Evolutionary conservation across 1,139 yeast species (phyloP).

Genomic region (Diutina neorugosa): DNA sequence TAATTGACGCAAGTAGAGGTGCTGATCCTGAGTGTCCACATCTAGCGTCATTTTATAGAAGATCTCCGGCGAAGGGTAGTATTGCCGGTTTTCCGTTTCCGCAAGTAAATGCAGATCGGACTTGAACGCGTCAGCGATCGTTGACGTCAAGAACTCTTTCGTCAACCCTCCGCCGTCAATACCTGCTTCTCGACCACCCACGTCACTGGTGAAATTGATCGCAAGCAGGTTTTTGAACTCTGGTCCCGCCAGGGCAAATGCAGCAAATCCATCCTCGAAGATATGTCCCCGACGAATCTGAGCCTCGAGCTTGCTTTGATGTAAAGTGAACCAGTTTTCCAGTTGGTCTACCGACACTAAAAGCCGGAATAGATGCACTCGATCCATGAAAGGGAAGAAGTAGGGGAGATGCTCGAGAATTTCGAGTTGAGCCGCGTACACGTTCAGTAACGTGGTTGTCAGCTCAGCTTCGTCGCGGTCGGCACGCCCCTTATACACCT

Average conservation of each 20-base stretch:
- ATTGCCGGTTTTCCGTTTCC: constrained; percentile 41
- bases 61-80: constrained; percentile 66
- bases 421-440: constrained; percentile 18
- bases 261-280: constrained; percentile 62
- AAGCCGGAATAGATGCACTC: constrained; percentile 62
- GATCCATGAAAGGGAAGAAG: constrained; percentile 58
- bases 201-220: constrained; percentile 51
- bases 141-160: constrained; percentile 74
- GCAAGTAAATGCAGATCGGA: constrained; percentile 30
- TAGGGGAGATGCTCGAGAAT: constrained; percentile 62
- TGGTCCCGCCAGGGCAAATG: constrained; percentile 30
- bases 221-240: constrained; percentile 47
- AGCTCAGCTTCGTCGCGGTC: neutral
- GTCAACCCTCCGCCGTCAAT: constrained; percentile 97
- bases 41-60: constrained; percentile 18
- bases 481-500: constrained; percentile 5
- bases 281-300: constrained; percentile 56
- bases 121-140: constrained; percentile 57
- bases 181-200: constrained; percentile 77
- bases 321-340: neutral
- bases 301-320: constrained; percentile 22
- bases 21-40: constrained; percentile 19
- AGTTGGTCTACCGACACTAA: constrained; percentile 9
- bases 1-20: constrained; percentile 25
- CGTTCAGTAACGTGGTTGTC: constrained; percentile 4